Evolutionary conservation across 2,329 filamentous ascomycete species (phyloP), one percentile per base, ranked within the genome.

Genomic region (Dothidotthia symphoricarpi): DNA sequence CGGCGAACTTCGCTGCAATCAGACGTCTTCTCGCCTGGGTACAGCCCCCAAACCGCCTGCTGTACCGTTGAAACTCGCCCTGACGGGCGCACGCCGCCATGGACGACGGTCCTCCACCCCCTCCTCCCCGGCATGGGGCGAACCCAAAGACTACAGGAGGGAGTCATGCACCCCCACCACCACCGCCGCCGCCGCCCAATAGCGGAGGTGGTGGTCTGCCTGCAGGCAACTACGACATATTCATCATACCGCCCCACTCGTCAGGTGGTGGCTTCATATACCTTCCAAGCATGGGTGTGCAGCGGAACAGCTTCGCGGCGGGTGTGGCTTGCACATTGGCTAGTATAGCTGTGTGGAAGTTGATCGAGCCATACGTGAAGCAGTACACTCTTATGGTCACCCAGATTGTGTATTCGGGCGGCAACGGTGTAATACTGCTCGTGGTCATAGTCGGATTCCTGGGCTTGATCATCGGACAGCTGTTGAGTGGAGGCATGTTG

Each of bases 181-280:
- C 19, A 22, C 19, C 19, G 9, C 19, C 19, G 9, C 19, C 19
- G 9, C 30, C 30, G 3, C 36, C 36, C 4, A 24, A 16, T 34
- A 34, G 41, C 28, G 44, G 47, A 10, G 45, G 45, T 32, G 73
- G 74, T 16, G 85, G 86, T 39, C 74, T 96, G 31, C 91, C 91
- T 3, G 77, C 86, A 1, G 90, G 91, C 38, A 94, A 93, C 64
- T 97, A 95, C 69, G 91, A 97, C 72, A 95, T 97, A 63, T 96
- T 96, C 72, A 85, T 96, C 64, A 90, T 97, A 59, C 91, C 91
- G 6, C 88, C 90, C 31, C 89, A 95, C 67, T 91, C 89, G 9
- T 78, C 90, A 6, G 91, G 91, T 36, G 81, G 83, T 0, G 91
- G 91, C 24, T 96, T 96, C 68, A 74, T 97, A 17, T 96, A 97